Evolutionary conservation across 2,329 filamentous ascomycete species (phyloP).

Genomic region (Phialophora chinensis): DNA sequence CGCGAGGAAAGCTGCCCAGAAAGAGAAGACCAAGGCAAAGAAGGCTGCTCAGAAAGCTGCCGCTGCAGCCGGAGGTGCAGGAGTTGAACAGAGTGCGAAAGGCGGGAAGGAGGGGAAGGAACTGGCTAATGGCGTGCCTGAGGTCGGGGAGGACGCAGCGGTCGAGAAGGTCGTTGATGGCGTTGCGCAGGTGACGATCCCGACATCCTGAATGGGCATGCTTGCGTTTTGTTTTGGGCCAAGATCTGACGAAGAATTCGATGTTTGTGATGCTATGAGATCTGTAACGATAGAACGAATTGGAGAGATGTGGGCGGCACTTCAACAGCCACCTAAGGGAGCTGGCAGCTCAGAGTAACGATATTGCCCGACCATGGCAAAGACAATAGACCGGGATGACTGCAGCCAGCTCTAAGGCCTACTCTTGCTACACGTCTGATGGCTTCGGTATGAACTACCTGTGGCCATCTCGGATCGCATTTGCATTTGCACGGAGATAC

Average conservation of each 20-base stretch:
- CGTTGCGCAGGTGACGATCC: slow-evolving; percentile 51
- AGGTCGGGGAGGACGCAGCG: slow-evolving; percentile 44
- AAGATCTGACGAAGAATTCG: not conserved
- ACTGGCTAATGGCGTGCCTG: slow-evolving; percentile 46
- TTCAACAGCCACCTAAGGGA: not conserved
- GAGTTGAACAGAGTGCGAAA: slow-evolving; percentile 44
- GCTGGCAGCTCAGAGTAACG: not conserved
- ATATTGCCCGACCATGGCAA: not conserved
- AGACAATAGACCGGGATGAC: not conserved
- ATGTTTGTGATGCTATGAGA: slow-evolving; percentile 1
- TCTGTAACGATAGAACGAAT: not conserved
- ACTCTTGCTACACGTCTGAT: not conserved
- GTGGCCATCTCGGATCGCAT: no score
- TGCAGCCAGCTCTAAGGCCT: not conserved
- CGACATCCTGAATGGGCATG: slow-evolving; percentile 44
- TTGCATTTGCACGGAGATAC: no score
- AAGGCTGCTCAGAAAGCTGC: slow-evolving; percentile 38
- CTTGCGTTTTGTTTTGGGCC: not conserved
- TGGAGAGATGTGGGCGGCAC: not conserved
- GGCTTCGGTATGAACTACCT: no score
- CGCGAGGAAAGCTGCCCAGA: slow-evolving; percentile 48
- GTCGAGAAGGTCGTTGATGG: slow-evolving; percentile 51
- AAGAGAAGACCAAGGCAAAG: slow-evolving; percentile 45
- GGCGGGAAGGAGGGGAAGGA: slow-evolving; percentile 37
- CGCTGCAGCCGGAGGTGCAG: slow-evolving; percentile 23